Base-by-base conservation (phyloP, 257 asterid species). In the Nemophila menziesii region DNA sequence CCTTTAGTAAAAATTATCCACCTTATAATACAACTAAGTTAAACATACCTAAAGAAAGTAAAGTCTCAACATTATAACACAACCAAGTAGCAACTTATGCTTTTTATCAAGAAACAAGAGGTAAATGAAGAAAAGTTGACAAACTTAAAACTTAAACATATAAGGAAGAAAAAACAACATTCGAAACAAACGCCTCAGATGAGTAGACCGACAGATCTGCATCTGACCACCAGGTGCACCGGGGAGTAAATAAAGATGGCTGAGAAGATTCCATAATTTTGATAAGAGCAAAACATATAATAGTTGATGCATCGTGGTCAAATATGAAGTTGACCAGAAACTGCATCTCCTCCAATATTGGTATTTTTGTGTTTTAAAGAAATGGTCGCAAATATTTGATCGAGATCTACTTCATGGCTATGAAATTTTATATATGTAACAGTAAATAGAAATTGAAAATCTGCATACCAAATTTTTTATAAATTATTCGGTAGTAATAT, bases 351-450 rank as follows among this genome's bases (percentile, higher is more conserved):
- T 3, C 68, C 65, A 36, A 85, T 20, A 44, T 55, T 52, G 1
- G 90, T 48, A 57, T 79, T 92, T 68, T 75, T 72, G 56, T 69
- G 72, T 63, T 77, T 74, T 61, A 90, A 63, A 45, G 99, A 72
- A 62, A 85, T 96, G 63, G 61, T 69, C 18, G 77, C 75, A 33
- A 85, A 58, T 58, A 74, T 92, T 49, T 69, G 78, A 55, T 79
- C 94, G 23, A 90, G 70, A 54, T 90, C 96, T 66, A 70, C 74
- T 66, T 93, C 85, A 58, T 65, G 68, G n/a, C n/a, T n/a, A n/a
- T n/a, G n/a, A n/a, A n/a, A n/a, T 43, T 55, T 61, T 43, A 84
- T 78, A 15, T 72, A 73, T 53, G 78, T 92, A 53, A 69, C 54
- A 33, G 84, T 48, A 41, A 76, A 48, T 20, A 36, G 60, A 57